A percentile compares a stretch with the other conserved stretches of the same genome.
phyloP scores from a whole-genome alignment of 2,329 filamentous ascomycete genomes.

The Davidsoniella eucalypti region DNA sequence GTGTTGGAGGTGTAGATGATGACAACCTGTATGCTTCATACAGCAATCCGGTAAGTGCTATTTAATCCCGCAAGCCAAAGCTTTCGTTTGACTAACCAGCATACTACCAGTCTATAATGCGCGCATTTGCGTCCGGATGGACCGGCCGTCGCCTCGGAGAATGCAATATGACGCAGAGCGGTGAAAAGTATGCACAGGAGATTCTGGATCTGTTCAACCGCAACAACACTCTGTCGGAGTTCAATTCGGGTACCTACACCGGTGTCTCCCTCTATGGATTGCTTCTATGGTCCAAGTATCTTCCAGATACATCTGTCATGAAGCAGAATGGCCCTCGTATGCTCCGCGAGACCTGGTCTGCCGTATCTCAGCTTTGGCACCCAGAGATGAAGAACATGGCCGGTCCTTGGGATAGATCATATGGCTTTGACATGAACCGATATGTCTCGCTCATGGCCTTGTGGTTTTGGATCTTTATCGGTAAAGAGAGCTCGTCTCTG shows the following conservation, averaged over 20 bases:
- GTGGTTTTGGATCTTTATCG: slow-evolving; percentile 42
- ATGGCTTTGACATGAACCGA: slow-evolving; percentile 47
- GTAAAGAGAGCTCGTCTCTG: slow-evolving; percentile 27
- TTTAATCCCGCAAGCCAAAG: too few species aligned
- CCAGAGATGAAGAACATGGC: slow-evolving; percentile 43
- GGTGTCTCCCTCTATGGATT: slow-evolving; percentile 44
- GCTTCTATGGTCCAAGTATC: slow-evolving; percentile 42
- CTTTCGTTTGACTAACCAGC: slow-evolving; percentile 4
- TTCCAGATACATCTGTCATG: slow-evolving; percentile 37
- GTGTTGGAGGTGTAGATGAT: slow-evolving; percentile 39
- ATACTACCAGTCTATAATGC: slow-evolving; percentile 33
- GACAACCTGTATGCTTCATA: slow-evolving; percentile 49
- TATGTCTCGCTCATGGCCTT: slow-evolving; percentile 39
- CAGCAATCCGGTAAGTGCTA: slow-evolving; percentile 31
- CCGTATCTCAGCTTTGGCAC: slow-evolving; percentile 37
- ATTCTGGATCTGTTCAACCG: slow-evolving; percentile 40
- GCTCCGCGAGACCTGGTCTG: slow-evolving; percentile 35
- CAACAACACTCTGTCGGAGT: slow-evolving; percentile 42
- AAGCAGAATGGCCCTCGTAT: slow-evolving; percentile 32
- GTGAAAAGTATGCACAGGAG: slow-evolving; percentile 38
- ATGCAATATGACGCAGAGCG: slow-evolving; percentile 39
- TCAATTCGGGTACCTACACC: slow-evolving; percentile 46
- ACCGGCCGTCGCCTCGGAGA: slow-evolving; percentile 36
- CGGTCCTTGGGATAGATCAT: slow-evolving; percentile 47
- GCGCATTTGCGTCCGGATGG: slow-evolving; percentile 44